Percentiles rank a stretch among this genome's conserved stretches.
phyloP scores from a whole-genome alignment of 768 basidiomycete genomes.

The Boletus sensibilis region DNA sequence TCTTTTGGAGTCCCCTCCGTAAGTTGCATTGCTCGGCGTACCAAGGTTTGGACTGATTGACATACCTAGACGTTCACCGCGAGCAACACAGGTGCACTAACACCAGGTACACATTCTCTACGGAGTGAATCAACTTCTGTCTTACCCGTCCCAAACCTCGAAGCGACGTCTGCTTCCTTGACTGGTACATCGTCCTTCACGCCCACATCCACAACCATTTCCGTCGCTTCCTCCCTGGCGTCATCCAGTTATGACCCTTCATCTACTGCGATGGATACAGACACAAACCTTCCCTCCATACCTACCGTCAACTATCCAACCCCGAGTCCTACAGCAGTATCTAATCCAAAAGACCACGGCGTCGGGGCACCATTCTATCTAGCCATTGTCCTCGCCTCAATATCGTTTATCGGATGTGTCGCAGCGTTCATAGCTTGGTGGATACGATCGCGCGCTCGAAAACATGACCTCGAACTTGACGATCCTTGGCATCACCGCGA shows the following conservation, averaged over 20 bases:
- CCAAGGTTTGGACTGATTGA: not conserved
- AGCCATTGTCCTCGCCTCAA: constrained; percentile 46
- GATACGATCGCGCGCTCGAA: constrained; percentile 42
- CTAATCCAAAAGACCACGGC: constrained; percentile 21
- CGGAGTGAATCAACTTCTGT: not conserved
- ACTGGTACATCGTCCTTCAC: constrained; percentile 1
- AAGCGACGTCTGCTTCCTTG: constrained; percentile 16
- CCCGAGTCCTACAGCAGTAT: constrained; percentile 23
- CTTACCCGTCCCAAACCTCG: constrained; percentile 18
- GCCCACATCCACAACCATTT: not conserved
- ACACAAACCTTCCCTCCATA: constrained; percentile 23
- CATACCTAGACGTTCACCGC: constrained; percentile 8
- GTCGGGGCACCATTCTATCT: constrained; percentile 46
- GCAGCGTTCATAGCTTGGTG: constrained; percentile 50
- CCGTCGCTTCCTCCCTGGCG: not conserved
- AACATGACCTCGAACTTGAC: constrained; percentile 33
- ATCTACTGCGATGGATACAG: constrained; percentile 11
- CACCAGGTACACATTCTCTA: constrained; percentile 1
- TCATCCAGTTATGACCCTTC: constrained; percentile 9
- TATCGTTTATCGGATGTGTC: constrained; percentile 45
- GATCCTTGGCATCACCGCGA: constrained; percentile 36
- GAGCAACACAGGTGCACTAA: not conserved
- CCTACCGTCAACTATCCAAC: constrained; percentile 24
- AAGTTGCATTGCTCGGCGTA: not conserved
- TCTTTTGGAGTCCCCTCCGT: constrained; percentile 2